phyloP scores from a whole-genome alignment of 2,329 filamentous ascomycete species.

The Paecilomyces dactylethromorphus region DNA sequence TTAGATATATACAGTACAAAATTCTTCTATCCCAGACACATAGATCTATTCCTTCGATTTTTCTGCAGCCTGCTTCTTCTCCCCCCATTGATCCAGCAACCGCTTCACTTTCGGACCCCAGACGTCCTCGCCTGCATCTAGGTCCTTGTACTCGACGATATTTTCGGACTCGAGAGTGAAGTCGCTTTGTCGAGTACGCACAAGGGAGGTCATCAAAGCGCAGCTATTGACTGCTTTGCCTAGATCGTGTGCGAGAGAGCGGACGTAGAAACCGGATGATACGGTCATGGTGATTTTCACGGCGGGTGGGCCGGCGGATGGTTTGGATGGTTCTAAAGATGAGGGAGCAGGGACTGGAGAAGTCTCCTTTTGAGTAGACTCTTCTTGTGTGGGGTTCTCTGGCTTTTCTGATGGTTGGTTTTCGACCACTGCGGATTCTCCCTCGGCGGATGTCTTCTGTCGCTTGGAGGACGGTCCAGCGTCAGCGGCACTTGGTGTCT shows the following conservation, averaged over 20 bases:
- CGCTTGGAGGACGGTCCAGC: conserved; percentile 17
- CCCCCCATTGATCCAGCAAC: conserved; percentile 50
- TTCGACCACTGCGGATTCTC: conserved; percentile 10
- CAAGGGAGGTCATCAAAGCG: conserved; percentile 78
- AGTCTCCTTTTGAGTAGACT: conserved; percentile 12
- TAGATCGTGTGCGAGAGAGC: conserved; percentile 87
- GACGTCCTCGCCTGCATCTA: conserved; percentile 67
- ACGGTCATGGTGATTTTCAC: conserved; percentile 84
- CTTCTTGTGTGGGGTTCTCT: conserved; percentile 1
- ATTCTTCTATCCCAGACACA: too few relatives aligned
- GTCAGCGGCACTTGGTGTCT: conserved; percentile 1
- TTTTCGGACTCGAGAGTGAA: conserved; percentile 66
- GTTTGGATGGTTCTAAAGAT: not conserved
- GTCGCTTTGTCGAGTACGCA: conserved; percentile 72
- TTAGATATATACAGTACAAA: not conserved
- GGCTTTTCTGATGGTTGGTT: not conserved
- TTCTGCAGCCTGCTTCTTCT: conserved; percentile 19
- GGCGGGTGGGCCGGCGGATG: conserved; percentile 53
- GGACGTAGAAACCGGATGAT: conserved; percentile 93
- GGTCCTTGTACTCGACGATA: conserved; percentile 70
- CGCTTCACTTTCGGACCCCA: conserved; percentile 71
- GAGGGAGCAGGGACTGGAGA: conserved; percentile 23
- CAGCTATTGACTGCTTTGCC: conserved; percentile 75
- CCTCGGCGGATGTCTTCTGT: conserved; percentile 22
- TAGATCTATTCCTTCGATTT: not conserved